Base-by-base conservation (phyloP, 2,329 filamentous ascomycete genomes). In the Pestalotiopsis sp. region DNA sequence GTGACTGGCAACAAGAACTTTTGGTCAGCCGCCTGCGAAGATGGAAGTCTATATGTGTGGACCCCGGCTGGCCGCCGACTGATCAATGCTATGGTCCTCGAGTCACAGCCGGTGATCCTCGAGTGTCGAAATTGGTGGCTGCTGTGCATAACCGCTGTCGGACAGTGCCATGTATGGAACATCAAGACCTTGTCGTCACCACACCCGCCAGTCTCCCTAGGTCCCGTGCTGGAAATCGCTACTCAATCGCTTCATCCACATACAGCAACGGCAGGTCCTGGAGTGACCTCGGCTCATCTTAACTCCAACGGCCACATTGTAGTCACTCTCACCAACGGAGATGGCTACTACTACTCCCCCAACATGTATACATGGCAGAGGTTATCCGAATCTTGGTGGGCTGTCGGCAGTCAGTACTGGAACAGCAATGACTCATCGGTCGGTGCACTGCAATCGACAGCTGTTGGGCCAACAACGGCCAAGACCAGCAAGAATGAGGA, bases 301-400 rank as follows among this genome's bases (percentile, higher is more conserved):
- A 99, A 98, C 79, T 94, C 93, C 0, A 91, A 90, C 66, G 97
- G 96, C 1, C 88, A 94, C 59, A 88, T 98, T 23, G 86, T 98
- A 27, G 89, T 98, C n/a, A 96, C 94, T 0, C 86, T 99, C 69
- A 96, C 92, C 27, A 98, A 98, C 74, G 96, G 96, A 23, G 95
- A 99, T 75, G 96, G 96, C 1, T 99, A 94, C 80, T 91, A 91
- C 66, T 99, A 99, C 80, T 93, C 93, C 1, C 88, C 92, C 0
- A 86, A 87, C 20, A 93, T 99, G 91, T 95, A 90, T 79, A 89
- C 91, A 7, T 99, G 96, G 96, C 95, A 98, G 80, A 90, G 95
- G 11, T 85, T 99, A n/a, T 97, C 94, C 2, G 97, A 99, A 78
- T 88, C 93, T 2, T 99, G 96, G 96, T 99, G 96, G 94, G 95